These are phyloP conservation scores for Citrullus colocynthis DNA, from an alignment of 306 rosid species.

Conservation along the genomic window DNA sequence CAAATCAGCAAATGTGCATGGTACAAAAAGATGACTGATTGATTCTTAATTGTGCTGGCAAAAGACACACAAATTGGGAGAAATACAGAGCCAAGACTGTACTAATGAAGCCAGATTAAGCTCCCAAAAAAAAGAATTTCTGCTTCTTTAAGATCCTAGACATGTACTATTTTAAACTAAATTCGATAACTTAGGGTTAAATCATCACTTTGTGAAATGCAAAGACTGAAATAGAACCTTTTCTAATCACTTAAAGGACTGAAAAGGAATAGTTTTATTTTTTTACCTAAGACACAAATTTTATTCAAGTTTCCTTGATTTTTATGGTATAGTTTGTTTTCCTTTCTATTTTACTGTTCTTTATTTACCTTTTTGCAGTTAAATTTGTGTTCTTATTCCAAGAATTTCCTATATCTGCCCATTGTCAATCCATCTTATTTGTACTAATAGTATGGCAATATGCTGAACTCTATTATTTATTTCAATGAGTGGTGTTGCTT, in stretches of 20 bases:
- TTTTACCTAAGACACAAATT: not conserved
- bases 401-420: not conserved
- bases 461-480: not conserved
- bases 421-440: not conserved
- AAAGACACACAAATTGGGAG: too few species aligned
- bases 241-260: not conserved
- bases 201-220: not conserved
- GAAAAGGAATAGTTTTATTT: not conserved
- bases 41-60: too few species aligned
- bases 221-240: not conserved
- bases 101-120: too few species aligned
- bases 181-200: not conserved
- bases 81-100: too few species aligned
- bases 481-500: constrained; percentile 25
- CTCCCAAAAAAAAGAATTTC: too few species aligned
- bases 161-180: not conserved
- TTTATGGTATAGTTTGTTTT: not conserved
- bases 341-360: not conserved
- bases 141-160: not conserved
- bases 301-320: not conserved
- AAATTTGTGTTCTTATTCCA: not conserved
- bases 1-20: too few species aligned
- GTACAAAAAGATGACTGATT: too few species aligned
- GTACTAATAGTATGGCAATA: not conserved
- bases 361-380: not conserved